A percentile compares a stretch with the other conserved stretches of the same genome.
phyloP scores from a whole-genome alignment of 2,329 filamentous ascomycete species.

The Madurella mycetomatis region DNA sequence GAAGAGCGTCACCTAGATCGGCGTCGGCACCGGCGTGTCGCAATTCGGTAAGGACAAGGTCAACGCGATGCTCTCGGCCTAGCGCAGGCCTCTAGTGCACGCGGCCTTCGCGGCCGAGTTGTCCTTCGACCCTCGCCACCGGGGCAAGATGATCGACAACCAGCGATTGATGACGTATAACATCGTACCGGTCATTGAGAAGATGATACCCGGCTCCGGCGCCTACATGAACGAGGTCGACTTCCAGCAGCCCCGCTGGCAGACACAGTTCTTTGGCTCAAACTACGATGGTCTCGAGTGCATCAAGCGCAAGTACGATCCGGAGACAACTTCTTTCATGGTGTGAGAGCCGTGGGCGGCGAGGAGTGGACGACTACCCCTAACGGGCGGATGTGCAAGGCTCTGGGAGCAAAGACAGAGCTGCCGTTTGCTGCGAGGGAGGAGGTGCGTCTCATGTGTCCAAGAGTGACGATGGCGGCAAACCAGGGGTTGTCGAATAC shows the following conservation, averaged over 20 bases:
- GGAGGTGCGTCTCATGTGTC: not conserved
- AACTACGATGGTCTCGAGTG: slow-evolving; percentile 40
- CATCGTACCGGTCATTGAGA: slow-evolving; percentile 32
- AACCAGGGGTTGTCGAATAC: no score
- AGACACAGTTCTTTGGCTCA: slow-evolving; percentile 42
- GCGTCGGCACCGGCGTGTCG: slow-evolving; percentile 33
- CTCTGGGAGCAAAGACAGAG: not conserved
- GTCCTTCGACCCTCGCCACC: slow-evolving; percentile 32
- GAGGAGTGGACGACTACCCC: slow-evolving; percentile 39
- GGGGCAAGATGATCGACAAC: slow-evolving; percentile 28
- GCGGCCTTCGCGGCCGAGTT: slow-evolving; percentile 31
- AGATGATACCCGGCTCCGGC: slow-evolving; percentile 38
- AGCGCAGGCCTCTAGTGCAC: slow-evolving; percentile 34
- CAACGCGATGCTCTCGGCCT: slow-evolving; percentile 38
- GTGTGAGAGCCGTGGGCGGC: slow-evolving; percentile 46
- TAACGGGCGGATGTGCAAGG: slow-evolving; percentile 22
- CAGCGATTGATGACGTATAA: slow-evolving; percentile 30
- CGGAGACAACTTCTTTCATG: slow-evolving; percentile 43
- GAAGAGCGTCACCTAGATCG: slow-evolving; percentile 31
- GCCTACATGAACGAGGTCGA: slow-evolving; percentile 51
- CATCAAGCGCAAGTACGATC: slow-evolving; percentile 51
- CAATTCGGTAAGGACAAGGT: slow-evolving; percentile 20
- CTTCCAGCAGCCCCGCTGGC: slow-evolving; percentile 40
- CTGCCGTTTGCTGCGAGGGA: no score
- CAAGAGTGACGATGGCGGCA: no score